Percentiles rank a stretch among this genome's conserved stretches.
Conservation (phyloP, 73 alveolate genomes). For the Halteria grandinella region DNA sequence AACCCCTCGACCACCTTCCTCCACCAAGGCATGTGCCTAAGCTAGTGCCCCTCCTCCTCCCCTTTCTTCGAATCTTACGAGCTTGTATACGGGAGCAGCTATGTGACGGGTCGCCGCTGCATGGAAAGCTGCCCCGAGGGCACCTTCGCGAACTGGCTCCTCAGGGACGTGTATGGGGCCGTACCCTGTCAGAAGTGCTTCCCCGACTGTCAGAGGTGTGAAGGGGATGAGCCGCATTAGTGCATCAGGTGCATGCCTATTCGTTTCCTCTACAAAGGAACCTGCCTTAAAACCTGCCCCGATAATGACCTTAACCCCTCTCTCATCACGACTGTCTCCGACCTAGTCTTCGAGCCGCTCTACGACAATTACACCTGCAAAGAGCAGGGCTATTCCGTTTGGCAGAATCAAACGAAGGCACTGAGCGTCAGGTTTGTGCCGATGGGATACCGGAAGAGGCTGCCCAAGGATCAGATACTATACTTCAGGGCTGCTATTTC, state of each 20-base stretch:
- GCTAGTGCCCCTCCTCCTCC: slow-evolving; percentile 1
- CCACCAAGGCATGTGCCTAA: slow-evolving; percentile 24
- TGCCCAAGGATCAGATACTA: slow-evolving; percentile 30
- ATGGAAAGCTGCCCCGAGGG: slow-evolving; percentile 45
- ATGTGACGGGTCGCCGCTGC: slow-evolving; percentile 10
- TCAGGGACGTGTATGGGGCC: slow-evolving; percentile 3
- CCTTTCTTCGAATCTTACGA: slow-evolving; percentile 15
- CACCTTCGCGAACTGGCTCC: not conserved
- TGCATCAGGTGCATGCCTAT: slow-evolving; percentile 34
- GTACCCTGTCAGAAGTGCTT: slow-evolving; percentile 45
- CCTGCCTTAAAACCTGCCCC: slow-evolving; percentile 22
- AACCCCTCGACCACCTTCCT: not conserved
- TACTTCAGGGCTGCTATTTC: slow-evolving; percentile 13
- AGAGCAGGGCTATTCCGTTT: not conserved
- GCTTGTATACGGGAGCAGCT: not conserved
- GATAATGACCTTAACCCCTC: slow-evolving; percentile 19
- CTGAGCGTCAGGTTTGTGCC: slow-evolving; percentile 1
- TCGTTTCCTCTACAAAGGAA: slow-evolving; percentile 11
- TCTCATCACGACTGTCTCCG: not conserved
- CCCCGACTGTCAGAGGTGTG: slow-evolving; percentile 22
- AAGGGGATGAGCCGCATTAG: not conserved
- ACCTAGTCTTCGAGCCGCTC: not conserved
- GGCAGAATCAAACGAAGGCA: not conserved
- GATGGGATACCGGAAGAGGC: slow-evolving; percentile 32
- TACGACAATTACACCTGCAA: slow-evolving; percentile 42